phyloP scores from a whole-genome alignment of 805 yeast genomes.

The Metschnikowia borealis region DNA sequence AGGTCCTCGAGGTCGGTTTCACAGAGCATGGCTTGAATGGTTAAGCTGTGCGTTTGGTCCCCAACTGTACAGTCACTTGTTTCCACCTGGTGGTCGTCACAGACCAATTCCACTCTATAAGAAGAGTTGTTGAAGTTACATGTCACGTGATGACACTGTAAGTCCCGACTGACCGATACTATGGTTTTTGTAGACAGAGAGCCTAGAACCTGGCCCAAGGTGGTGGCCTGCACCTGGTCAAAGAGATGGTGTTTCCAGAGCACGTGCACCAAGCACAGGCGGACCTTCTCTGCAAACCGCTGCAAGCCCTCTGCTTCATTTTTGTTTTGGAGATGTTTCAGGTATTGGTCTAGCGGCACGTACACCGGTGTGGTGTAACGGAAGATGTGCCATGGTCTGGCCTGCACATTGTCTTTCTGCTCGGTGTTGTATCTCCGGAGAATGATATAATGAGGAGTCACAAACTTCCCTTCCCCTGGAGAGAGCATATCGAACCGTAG shows the following conservation, averaged over 20 bases:
- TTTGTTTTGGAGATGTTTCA: slow-evolving; percentile 9
- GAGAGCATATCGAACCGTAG: slow-evolving; percentile 47
- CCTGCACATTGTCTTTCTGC: neutral
- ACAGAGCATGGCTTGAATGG: slow-evolving; percentile 9
- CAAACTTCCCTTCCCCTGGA: slow-evolving; percentile 20
- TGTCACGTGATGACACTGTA: slow-evolving; percentile 23
- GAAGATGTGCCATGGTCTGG: slow-evolving; percentile 26
- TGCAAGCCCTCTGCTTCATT: slow-evolving; percentile 18
- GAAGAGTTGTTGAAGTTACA: slow-evolving; percentile 6
- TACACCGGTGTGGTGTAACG: slow-evolving; percentile 36
- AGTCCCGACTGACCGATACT: slow-evolving; percentile 21
- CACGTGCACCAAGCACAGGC: slow-evolving; percentile 20
- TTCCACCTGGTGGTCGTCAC: slow-evolving; percentile 19
- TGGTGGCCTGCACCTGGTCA: slow-evolving; percentile 12
- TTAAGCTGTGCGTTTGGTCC: neutral
- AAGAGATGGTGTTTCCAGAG: slow-evolving; percentile 34
- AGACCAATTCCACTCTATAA: slow-evolving; percentile 19
- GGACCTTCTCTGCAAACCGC: slow-evolving; percentile 22
- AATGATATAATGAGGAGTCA: slow-evolving; percentile 47
- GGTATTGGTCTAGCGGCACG: slow-evolving; percentile 23
- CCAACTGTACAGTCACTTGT: slow-evolving; percentile 3
- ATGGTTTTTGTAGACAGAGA: slow-evolving; percentile 2
- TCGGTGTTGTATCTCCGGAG: slow-evolving; percentile 18
- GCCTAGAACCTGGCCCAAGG: neutral
- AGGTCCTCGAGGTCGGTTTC: slow-evolving; percentile 5